Base-by-base conservation (phyloP, 2,329 filamentous ascomycete genomes). In the Microsporum ferrugineum region DNA sequence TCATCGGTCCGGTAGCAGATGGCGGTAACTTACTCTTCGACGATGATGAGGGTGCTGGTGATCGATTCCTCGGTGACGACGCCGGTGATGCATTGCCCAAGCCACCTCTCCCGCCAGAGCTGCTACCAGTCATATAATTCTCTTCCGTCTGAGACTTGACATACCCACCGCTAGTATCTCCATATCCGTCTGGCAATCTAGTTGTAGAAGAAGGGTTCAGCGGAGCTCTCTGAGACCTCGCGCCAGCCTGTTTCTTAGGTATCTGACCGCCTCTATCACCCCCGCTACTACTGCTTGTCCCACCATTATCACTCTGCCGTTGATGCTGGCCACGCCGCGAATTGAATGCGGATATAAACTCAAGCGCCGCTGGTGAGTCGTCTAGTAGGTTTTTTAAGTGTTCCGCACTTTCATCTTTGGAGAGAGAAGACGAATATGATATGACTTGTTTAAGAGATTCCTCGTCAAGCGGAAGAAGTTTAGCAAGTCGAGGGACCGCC, bases 341-440 rank as follows among this genome's bases (percentile, higher is more conserved):
- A 71, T 96, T 97, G 75, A 88, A 89, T 8, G 82, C 82, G 27
- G 85, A 79, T 63, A 89, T 88, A 69, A 89, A 89, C 66, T 88
- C 85, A 58, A 88, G 73, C 1, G 84, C 82, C 67, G 88, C 85
- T 1, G 91, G 84, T 5, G 88, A 91, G 72, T 95, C 90, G 57
- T 92, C 94, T 0, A 99, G 82, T 59, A 99, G 79, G 70, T 94
- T 90, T 72, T 86, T 88, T 63, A 99, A 87, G 73, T 97, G 90
- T 47, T 91, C 86, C 58, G 85, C 90, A 12, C 89, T 88, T 65
- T 87, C 88, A 58, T 84, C 76, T 70, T 88, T 91, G 23, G 90
- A 85, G 6, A 97, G 80, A 0, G 85, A 87, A 39, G 84, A 79
- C 1, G 89, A 85, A 72, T 96, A 96, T 56, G 89, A 84, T 66